Evolutionary conservation across 2,329 filamentous ascomycete species (phyloP), one percentile per base, ranked within the genome.

Genomic region (Hirsutella rhossiliensis): DNA sequence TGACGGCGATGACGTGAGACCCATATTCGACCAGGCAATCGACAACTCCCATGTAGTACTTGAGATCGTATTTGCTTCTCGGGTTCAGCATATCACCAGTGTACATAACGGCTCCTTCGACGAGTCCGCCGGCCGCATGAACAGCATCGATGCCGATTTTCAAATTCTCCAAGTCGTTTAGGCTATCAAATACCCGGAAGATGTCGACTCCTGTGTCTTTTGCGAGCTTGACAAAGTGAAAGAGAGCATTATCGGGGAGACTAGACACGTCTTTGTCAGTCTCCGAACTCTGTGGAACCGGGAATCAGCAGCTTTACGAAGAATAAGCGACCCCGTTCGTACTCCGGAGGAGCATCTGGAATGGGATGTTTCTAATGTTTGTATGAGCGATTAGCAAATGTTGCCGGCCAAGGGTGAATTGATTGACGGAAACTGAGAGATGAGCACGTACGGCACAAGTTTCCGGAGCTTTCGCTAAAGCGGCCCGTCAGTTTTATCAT

Each of bases 131-230:
- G 42, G 90, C 90, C 71, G 92, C 90, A 59, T 94, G 82, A 15
- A 97, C 90, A 45, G 90, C 92, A 70, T 92, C 94, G 68, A 97
- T 84, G 62, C 92, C 92, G 50, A 97, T 89, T 65, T 96, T 89
- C 48, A 98, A 84, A 67, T 98, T 92, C 59, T 94, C 75, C 52
- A 95, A 77, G 60, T 98, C 92, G 70, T 98, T 98, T 55, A 98
- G 68, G 41, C 92, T 92, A 62, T 98, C 92, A 54, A 98, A 98
- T 45, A 98, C 86, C 69, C 92, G 83, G 85, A 98, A 98, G 56
- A 98, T 94, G 59, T 98, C 92, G 45, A 98, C 88, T 61, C 92
- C 92, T 57, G 90, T 88, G 76, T 90, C 92, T 82, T 96, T 97
- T 31, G 92, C 92, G 64, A 97, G 90, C 61, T 95, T 87, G 57